Base-by-base conservation (phyloP, 2,329 filamentous ascomycete genomes). In the Onygenales sp. region DNA sequence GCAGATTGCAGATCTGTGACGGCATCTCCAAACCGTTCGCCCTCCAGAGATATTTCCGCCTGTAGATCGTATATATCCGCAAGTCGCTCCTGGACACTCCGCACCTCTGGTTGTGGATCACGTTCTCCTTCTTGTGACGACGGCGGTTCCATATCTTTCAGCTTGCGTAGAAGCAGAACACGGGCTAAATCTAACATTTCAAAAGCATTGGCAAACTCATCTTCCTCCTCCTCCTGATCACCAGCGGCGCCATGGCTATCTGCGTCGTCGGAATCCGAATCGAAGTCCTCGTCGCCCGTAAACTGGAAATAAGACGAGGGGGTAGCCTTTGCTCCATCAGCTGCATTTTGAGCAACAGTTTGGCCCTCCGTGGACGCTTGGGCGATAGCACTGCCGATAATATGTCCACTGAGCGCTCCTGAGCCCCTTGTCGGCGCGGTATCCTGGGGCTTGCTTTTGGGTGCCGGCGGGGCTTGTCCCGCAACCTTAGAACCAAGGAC, bases 41-140 rank as follows among this genome's bases (percentile, higher is more conserved):
- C 95, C 73, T 98, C 93, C 32, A 98, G 77, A n/a, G 87, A 94
- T 57, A 98, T 96, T 71, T 98, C 93, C 8, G 91, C 88, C 57
- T 97, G 86, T 53, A 95, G 80, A 67, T 96, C 91, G 67, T 96
- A 89, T 7, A 89, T 95, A 66, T 98, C 93, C 56, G 89, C 89
- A 36, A 97, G 80, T 53, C 89, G 84, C 70, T 95, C 88, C 70
- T 90, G 91, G 64, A 91, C 77, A 56, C 87, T 82, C 58, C 78
- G 74, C 17, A 71, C 63, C 57, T 74, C 69, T 7, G 42, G 70
- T 62, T 4, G 67, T 65, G 54, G 69, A 61, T 27, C 60, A 21
- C 31, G 45, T 6, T 60, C 58, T 59, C 67, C 52, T 53, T 65
- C 56, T 61, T 63, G 37, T 14, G 37, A 40, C 3, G 14, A 11